These are phyloP conservation scores for Epicoccum sorghinum DNA, from an alignment of 2,329 filamentous ascomycete species.

Conservation along the genomic window DNA sequence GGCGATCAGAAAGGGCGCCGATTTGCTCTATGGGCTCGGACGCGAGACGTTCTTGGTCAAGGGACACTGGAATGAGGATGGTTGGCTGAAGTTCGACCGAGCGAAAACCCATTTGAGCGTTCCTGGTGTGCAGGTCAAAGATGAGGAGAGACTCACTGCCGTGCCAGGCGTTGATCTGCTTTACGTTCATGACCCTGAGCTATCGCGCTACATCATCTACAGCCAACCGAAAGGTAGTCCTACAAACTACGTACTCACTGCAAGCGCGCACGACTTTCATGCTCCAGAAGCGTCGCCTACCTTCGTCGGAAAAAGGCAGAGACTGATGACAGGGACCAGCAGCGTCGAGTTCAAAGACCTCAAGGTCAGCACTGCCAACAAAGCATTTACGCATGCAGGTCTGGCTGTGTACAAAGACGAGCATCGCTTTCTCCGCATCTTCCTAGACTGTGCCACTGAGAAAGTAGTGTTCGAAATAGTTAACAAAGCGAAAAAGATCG, in stretches of 20 bases:
- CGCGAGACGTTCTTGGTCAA: conserved; percentile 20
- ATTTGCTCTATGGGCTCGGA: conserved; percentile 15
- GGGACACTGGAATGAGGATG: conserved; percentile 13
- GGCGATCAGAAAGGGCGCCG: conserved; percentile 5
- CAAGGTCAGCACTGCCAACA: background rate
- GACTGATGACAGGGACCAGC: conserved; percentile 13
- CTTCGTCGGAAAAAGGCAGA: conserved; percentile 22
- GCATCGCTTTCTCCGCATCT: conserved; percentile 22
- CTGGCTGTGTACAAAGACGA: conserved; percentile 26
- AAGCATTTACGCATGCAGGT: conserved; percentile 1
- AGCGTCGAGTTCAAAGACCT: conserved; percentile 2
- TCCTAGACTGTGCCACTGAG: background rate
- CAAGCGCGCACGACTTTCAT: conserved; percentile 9
- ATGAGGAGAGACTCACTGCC: background rate
- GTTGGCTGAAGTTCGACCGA: conserved; percentile 20
- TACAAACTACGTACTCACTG: conserved; percentile 1
- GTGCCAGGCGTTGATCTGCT: background rate
- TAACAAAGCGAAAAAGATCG: conserved; percentile 18
- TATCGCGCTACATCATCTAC: background rate
- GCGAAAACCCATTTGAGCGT: background rate
- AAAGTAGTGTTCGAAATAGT: conserved; percentile 6
- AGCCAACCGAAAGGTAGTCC: background rate
- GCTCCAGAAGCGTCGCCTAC: conserved; percentile 15
- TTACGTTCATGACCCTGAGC: background rate
- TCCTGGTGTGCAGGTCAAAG: background rate